These are phyloP conservation scores for Phoma sp. DNA, from an alignment of 2,329 filamentous ascomycete species.

Conservation along the genomic window DNA sequence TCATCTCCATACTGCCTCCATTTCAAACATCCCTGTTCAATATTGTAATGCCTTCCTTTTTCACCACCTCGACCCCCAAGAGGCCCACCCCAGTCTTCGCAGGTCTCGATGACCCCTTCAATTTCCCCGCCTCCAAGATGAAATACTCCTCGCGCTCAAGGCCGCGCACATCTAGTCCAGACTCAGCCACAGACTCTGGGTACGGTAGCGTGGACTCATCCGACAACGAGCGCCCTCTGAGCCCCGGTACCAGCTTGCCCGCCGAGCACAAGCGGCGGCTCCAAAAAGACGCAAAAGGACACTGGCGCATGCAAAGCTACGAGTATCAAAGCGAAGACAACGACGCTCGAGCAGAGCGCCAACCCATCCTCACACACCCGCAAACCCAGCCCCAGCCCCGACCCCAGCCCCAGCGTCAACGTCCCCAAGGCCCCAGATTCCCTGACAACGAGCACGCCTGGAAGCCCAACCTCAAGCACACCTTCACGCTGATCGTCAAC, in stretches of 20 bases:
- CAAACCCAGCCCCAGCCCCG: no score
- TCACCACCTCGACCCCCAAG: not conserved
- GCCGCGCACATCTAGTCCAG: not conserved
- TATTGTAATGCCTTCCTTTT: constrained; percentile 8
- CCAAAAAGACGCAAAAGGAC: constrained; percentile 2
- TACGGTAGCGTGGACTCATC: constrained; percentile 18
- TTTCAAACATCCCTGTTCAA: not conserved
- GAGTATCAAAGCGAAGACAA: constrained; percentile 13
- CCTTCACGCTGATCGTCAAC: constrained; percentile 17
- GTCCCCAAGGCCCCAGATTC: no score
- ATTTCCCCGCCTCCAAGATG: constrained; percentile 8
- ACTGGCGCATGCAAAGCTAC: not conserved
- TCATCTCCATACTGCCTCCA: not conserved
- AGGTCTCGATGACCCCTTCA: constrained; percentile 15
- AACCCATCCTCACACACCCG: not conserved
- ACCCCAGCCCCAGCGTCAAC: no score
- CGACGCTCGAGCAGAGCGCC: constrained; percentile 4
- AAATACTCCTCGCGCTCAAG: not conserved
- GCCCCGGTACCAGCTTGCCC: not conserved
- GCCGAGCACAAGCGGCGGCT: not conserved
- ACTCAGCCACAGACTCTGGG: constrained; percentile 19
- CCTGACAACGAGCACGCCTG: constrained; percentile 3
- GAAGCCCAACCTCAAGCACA: constrained; percentile 19
- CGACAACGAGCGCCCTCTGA: constrained; percentile 14
- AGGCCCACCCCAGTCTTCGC: constrained; percentile 3